Evolutionary conservation across 176 grass and related monocot species (phyloP).

Genomic region (Juncus effusus): DNA sequence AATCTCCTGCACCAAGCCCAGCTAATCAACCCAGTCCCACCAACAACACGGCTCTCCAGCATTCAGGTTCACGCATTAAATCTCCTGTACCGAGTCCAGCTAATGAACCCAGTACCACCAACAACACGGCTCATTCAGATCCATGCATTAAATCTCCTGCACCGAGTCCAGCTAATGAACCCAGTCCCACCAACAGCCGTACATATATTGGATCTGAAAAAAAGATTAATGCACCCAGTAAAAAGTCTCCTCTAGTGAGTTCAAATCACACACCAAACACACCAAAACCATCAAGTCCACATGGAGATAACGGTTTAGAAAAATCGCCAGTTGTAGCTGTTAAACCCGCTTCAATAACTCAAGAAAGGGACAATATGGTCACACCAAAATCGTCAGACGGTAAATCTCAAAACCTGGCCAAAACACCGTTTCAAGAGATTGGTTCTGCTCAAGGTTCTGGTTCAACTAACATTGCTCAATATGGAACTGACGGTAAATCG

Average conservation of each 20-base stretch:
- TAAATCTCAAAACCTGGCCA: constrained; percentile 5
- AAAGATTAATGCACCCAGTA: constrained; percentile 16
- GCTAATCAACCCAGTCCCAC: neutral
- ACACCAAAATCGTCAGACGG: neutral
- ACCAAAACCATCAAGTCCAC: neutral
- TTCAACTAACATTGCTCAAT: constrained; percentile 14
- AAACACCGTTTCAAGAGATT: constrained; percentile 3
- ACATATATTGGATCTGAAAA: constrained; percentile 1
- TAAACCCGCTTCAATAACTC: neutral
- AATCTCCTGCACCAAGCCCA: neutral
- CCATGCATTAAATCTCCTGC: neutral
- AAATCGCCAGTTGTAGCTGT: no score
- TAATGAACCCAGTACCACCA: neutral
- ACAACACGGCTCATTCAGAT: no score
- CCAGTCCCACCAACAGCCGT: no score
- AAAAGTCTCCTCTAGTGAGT: constrained; percentile 6
- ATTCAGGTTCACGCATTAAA: neutral
- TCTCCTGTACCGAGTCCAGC: neutral
- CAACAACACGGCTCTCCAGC: no score
- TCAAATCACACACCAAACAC: constrained; percentile 4
- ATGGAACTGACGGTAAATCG: neutral
- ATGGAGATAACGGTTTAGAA: neutral
- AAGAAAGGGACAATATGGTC: constrained; percentile 10
- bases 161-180: constrained; percentile 4
- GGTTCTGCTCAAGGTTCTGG: neutral